These are phyloP conservation scores for Postia placenta DNA, from an alignment of 768 basidiomycete species.

Conservation along the genomic window DNA sequence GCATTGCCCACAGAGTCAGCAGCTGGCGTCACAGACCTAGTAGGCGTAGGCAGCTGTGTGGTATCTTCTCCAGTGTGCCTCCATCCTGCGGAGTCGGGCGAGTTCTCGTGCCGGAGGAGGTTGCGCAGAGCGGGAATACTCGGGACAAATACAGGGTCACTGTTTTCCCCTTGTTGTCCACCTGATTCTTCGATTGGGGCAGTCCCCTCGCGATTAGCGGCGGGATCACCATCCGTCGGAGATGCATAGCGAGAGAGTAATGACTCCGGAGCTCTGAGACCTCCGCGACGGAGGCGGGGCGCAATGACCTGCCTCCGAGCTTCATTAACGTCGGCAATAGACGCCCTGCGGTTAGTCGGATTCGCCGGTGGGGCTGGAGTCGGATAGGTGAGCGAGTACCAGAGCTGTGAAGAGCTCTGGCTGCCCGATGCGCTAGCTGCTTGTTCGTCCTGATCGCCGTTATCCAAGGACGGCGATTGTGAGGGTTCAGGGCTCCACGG, in stretches of 20 bases:
- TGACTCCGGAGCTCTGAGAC: slow-evolving; percentile 58
- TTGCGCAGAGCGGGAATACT: not conserved
- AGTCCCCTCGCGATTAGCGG: not conserved
- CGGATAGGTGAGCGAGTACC: slow-evolving; percentile 16
- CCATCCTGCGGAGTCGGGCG: not conserved
- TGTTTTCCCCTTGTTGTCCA: not conserved
- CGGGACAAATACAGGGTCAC: not conserved
- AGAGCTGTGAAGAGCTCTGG: slow-evolving; percentile 19
- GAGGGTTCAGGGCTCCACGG: slow-evolving; percentile 2
- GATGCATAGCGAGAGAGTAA: slow-evolving; percentile 32
- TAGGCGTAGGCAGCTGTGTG: not conserved
- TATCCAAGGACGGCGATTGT: slow-evolving; percentile 1
- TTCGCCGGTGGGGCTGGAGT: not conserved
- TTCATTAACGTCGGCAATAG: slow-evolving; percentile 3
- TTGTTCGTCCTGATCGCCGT: not conserved
- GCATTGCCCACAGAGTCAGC: not conserved
- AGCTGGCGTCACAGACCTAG: not conserved
- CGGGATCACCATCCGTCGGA: not conserved
- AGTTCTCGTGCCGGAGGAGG: not conserved
- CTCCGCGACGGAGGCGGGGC: slow-evolving; percentile 63
- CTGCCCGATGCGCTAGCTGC: not conserved
- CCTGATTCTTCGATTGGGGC: not conserved
- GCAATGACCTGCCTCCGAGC: slow-evolving; percentile 13
- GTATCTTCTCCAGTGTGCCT: not conserved
- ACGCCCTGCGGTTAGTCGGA: slow-evolving; percentile 1